Base-by-base conservation (phyloP, 1,284 basidiomycete species). In the Boletus sp. region DNA sequence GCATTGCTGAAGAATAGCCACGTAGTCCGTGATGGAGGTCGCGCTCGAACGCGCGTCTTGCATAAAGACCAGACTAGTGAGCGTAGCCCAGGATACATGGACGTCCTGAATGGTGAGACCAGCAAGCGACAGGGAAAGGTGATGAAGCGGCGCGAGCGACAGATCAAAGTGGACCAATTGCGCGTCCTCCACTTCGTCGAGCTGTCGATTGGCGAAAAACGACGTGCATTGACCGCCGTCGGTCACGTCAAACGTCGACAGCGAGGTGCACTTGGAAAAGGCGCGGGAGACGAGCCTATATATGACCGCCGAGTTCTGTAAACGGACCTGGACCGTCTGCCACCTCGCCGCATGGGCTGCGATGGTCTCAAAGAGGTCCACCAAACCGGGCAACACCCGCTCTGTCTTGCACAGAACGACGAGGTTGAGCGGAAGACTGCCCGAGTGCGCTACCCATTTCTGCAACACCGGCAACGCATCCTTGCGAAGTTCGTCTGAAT, bases 31-130 rank as follows among this genome's bases (percentile, higher is more conserved):
- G 51, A 72, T 56, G 0, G 67, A 65, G 11, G 66, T 51, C 36
- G 58, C 48, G 47, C 69, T 72, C 24, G 64, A 56, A 37, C 58
- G 58, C 6, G 63, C 64, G 27, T 70, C 59, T 27, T 61, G 62
- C 70, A 69, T 70, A 39, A 69, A 70, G 1, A 51, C 57, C 51
- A 72, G 27, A 1, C 55, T 58, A 27, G 68, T 65, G 45, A 72
- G 60, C 41, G 33, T 55, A 2, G 57, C 49, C 67, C 67, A 69
- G 2, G 58, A 36, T 7, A 42, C 62, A 4, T 46, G 51, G 3
- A 69, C 60, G 12, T 71, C 56, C 33, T 50, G 59, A 15, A 66
- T 49, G 11, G 46, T 31, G 22, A 72, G 62, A 8, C 62, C 57
- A 33, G 59, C 55, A 3, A 72, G 62, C 12, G 70, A 72, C 27